phyloP scores from a whole-genome alignment of 139 green algal genomes.

The Picochlorum sp. region DNA sequence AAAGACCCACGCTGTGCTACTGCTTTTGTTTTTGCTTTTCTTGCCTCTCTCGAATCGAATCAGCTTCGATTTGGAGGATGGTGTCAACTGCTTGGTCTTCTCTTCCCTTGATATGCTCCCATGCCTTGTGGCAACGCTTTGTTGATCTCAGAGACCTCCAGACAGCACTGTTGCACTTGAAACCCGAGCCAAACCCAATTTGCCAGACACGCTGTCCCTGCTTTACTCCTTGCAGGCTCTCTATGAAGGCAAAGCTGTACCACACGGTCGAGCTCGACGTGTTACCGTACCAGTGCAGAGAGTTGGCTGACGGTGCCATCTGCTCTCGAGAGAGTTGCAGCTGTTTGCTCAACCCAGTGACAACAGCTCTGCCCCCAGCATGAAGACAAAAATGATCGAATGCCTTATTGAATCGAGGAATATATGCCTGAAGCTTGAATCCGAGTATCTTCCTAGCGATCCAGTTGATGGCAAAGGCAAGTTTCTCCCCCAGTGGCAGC shows the following conservation, averaged over 20 bases:
- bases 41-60: constrained; percentile 12
- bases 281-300: constrained; percentile 73
- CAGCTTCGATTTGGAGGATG: constrained; percentile 11
- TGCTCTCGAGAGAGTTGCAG: constrained; percentile 41
- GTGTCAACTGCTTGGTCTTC: constrained; percentile 25
- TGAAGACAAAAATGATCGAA: constrained; percentile 84
- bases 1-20: too few relatives aligned
- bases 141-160: constrained; percentile 64
- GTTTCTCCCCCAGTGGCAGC: constrained; percentile 48
- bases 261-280: constrained; percentile 74
- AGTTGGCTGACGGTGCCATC: constrained; percentile 41
- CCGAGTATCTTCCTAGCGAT: constrained; percentile 22
- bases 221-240: constrained; percentile 49
- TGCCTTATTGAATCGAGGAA: constrained; percentile 70
- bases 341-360: constrained; percentile 69
- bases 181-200: constrained; percentile 87
- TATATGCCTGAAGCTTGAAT: constrained; percentile 46
- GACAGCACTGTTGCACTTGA: constrained; percentile 94
- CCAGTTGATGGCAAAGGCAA: constrained; percentile 44
- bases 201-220: constrained; percentile 78
- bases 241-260: constrained; percentile 73
- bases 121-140: constrained; percentile 23
- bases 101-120: constrained; percentile 20
- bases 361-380: constrained; percentile 60
- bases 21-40: constrained; percentile 12